Conservation (phyloP, 768 basidiomycete genomes). For the Saitozyma podzolica region DNA sequence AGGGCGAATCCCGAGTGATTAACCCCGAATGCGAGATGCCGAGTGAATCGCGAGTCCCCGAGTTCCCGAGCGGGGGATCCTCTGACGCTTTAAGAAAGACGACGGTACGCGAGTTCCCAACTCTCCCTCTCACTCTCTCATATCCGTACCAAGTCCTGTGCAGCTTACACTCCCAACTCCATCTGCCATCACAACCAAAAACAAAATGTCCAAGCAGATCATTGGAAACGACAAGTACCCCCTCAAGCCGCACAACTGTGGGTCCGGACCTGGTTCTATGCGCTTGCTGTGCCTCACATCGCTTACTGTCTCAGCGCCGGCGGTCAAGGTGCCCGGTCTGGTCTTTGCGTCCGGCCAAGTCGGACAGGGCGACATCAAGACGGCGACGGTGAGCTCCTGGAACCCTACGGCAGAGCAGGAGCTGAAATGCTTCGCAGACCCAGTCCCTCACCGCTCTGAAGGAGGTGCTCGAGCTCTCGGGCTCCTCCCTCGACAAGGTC, state of each 20-base stretch:
- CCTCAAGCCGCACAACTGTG: constrained; percentile 25
- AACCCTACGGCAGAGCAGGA: not conserved
- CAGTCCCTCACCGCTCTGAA: constrained; percentile 21
- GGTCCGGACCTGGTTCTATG: not conserved
- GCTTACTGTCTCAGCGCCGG: constrained; percentile 14
- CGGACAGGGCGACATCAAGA: constrained; percentile 15
- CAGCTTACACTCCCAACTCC: no score
- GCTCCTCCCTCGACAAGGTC: constrained; percentile 35
- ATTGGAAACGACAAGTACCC: constrained; percentile 20
- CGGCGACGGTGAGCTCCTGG: constrained; percentile 12
- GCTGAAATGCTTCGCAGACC: not conserved
- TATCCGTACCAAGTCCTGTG: no score
- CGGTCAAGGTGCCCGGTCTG: constrained; percentile 17
- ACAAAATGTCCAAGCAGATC: constrained; percentile 12
- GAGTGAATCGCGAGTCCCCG: no score
- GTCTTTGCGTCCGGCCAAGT: constrained; percentile 19
- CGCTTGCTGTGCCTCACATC: not conserved
- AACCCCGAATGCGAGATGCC: no score
- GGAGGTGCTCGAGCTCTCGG: constrained; percentile 36
- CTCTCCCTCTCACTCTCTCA: no score
- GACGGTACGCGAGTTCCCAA: no score
- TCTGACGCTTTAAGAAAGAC: no score
- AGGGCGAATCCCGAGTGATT: no score
- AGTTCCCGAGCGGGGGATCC: no score
- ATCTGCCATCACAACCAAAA: no score